Evolutionary conservation across 2,329 filamentous ascomycete species (phyloP).

Genomic region (Xylaria polymorpha): DNA sequence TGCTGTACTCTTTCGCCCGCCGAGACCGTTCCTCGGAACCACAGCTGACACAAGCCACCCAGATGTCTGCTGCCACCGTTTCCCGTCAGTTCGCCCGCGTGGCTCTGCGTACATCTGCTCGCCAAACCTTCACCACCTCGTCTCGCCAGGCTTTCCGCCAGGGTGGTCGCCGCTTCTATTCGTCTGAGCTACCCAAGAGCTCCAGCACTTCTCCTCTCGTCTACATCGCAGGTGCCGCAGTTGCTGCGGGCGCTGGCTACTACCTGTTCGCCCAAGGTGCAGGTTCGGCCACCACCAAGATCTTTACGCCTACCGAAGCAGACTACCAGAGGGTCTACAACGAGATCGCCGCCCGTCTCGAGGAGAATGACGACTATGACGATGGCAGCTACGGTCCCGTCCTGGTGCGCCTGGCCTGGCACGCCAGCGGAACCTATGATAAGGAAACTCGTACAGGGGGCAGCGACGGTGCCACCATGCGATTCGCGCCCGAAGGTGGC

Average conservation of each 20-base stretch:
- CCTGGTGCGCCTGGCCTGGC: conserved; percentile 91
- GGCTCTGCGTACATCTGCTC: conserved; percentile 68
- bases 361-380: conserved; percentile 94
- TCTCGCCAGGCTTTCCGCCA: conserved; percentile 78
- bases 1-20: not conserved
- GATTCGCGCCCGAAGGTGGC: conserved; percentile 87
- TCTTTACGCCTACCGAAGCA: conserved; percentile 79
- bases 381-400: conserved; percentile 97
- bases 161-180: conserved; percentile 81
- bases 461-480: conserved; percentile 97
- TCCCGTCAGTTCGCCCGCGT: conserved; percentile 66
- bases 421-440: conserved; percentile 92
- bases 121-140: conserved; percentile 68
- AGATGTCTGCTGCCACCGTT: conserved; percentile 60
- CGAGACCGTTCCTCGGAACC: not conserved
- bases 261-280: conserved; percentile 70
- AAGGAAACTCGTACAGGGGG: conserved; percentile 88
- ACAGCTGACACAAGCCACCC: conserved; percentile 31
- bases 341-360: conserved; percentile 79
- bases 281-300: conserved; percentile 58
- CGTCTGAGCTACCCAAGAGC: conserved; percentile 71
- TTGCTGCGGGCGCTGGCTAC: conserved; percentile 72
- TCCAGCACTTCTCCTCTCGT: conserved; percentile 61
- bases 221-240: conserved; percentile 69
- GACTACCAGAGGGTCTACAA: conserved; percentile 98